These are phyloP conservation scores for Colletotrichum lini DNA, from an alignment of 2,329 filamentous ascomycete genomes.

Conservation along the genomic window DNA sequence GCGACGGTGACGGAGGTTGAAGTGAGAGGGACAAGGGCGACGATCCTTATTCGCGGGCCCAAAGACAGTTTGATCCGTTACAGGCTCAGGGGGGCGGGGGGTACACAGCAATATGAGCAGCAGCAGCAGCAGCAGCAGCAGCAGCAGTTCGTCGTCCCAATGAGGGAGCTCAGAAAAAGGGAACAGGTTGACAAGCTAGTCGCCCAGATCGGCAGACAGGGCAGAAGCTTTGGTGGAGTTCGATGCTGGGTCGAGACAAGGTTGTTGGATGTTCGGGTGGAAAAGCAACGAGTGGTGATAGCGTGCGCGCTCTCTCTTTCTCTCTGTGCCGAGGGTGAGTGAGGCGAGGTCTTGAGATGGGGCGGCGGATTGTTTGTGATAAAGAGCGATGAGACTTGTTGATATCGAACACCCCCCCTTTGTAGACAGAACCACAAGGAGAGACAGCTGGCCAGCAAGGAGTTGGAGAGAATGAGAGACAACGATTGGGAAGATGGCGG, in stretches of 20 bases:
- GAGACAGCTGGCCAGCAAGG: conserved; percentile 22
- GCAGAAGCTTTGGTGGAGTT: conserved; percentile 26
- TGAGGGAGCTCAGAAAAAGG: conserved; percentile 25
- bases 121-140: conserved; percentile 22
- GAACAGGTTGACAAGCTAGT: background rate
- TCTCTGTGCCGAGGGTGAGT: conserved; percentile 6
- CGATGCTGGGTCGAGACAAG: conserved; percentile 21
- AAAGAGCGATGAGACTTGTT: conserved; percentile 34
- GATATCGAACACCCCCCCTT: conserved; percentile 37
- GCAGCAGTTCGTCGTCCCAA: conserved; percentile 15
- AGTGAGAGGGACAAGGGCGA: conserved; percentile 39
- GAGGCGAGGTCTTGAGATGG: no score
- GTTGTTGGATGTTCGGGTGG: conserved; percentile 12
- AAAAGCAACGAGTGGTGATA: conserved; percentile 38
- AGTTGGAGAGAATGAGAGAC: conserved; percentile 21
- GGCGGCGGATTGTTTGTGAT: conserved; percentile 17
- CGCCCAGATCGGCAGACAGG: conserved; percentile 17
- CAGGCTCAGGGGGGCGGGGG: conserved; percentile 32
- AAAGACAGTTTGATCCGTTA: conserved; percentile 38
- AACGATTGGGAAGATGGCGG: conserved; percentile 1
- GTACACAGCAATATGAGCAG: conserved; percentile 1
- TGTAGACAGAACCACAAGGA: conserved; percentile 26
- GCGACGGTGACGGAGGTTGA: conserved; percentile 25
- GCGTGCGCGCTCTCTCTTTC: background rate
- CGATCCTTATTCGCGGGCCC: conserved; percentile 42